These are phyloP conservation scores for Rhinocladiella similis DNA, from an alignment of 2,329 filamentous ascomycete species.

Conservation along the genomic window DNA sequence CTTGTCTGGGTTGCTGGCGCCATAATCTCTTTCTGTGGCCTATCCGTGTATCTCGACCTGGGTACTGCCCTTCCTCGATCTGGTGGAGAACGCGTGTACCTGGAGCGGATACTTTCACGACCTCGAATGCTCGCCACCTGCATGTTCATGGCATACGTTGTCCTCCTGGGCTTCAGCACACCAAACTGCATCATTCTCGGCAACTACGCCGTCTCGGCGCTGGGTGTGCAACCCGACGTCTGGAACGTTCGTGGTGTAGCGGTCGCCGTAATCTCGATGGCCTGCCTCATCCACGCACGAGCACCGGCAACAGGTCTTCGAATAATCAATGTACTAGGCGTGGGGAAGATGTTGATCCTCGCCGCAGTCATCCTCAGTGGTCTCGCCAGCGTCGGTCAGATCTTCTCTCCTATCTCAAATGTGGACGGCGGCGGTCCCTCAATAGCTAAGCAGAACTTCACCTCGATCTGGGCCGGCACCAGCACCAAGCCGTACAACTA, in stretches of 20 bases:
- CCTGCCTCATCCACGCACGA: slow-evolving; percentile 48
- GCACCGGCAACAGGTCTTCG: slow-evolving; percentile 48
- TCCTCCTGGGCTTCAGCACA: slow-evolving; percentile 53
- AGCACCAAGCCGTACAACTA: slow-evolving; percentile 41
- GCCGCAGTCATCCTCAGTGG: slow-evolving; percentile 49
- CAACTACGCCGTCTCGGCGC: slow-evolving; percentile 48
- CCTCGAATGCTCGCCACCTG: slow-evolving; percentile 55
- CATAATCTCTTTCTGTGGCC: slow-evolving; percentile 47
- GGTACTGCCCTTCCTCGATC: slow-evolving; percentile 47
- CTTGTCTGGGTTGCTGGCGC: slow-evolving; percentile 56
- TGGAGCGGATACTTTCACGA: slow-evolving; percentile 53
- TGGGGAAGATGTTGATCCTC: slow-evolving; percentile 52
- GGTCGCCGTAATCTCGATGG: slow-evolving; percentile 46
- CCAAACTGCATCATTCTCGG: slow-evolving; percentile 55
- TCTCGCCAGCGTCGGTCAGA: slow-evolving; percentile 35
- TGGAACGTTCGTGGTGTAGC: slow-evolving; percentile 54
- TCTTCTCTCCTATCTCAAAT: neutral
- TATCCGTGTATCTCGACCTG: slow-evolving; percentile 50
- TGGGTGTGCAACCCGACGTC: slow-evolving; percentile 35
- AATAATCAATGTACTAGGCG: slow-evolving; percentile 51
- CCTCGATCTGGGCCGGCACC: slow-evolving; percentile 36
- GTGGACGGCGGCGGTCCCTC: slow-evolving; percentile 4
- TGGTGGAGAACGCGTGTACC: slow-evolving; percentile 56
- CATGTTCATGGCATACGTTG: slow-evolving; percentile 53
- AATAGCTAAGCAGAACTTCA: slow-evolving; percentile 28